phyloP scores from a whole-genome alignment of 2,329 filamentous ascomycete species.

The Uncinocarpus reesii region DNA sequence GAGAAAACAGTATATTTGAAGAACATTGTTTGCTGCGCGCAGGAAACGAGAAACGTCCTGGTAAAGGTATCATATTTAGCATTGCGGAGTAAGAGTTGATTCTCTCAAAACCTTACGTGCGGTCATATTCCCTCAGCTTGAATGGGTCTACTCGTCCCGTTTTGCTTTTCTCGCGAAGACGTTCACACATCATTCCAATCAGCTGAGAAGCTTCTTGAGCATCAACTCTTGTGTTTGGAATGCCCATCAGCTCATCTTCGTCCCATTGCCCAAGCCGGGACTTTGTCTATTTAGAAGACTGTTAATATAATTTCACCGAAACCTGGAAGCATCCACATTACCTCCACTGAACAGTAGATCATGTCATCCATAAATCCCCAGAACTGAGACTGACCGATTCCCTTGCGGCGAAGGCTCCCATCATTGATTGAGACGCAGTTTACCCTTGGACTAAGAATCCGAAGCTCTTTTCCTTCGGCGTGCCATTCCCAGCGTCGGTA shows the following conservation, averaged over 20 bases:
- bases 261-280: not conserved
- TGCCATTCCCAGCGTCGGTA: not conserved
- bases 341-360: not conserved
- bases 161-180: not conserved
- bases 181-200: conserved; percentile 9
- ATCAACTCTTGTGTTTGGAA: not conserved
- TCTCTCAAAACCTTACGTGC: not conserved
- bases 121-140: not conserved
- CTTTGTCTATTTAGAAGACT: not conserved
- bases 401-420: not conserved
- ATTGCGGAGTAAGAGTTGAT: no score
- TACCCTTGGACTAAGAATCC: not conserved
- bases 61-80: no score
- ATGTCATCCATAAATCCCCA: not conserved
- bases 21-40: not conserved
- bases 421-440: not conserved
- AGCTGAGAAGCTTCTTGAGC: conserved; percentile 8
- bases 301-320: not conserved
- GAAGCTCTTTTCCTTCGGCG: not conserved
- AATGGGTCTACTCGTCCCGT: not conserved
- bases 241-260: not conserved
- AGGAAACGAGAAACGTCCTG: not conserved
- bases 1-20: not conserved
- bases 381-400: not conserved
- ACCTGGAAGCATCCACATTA: not conserved